These are phyloP conservation scores for Scleroderma bovista DNA, from an alignment of 768 basidiomycete genomes.

Conservation along the genomic window DNA sequence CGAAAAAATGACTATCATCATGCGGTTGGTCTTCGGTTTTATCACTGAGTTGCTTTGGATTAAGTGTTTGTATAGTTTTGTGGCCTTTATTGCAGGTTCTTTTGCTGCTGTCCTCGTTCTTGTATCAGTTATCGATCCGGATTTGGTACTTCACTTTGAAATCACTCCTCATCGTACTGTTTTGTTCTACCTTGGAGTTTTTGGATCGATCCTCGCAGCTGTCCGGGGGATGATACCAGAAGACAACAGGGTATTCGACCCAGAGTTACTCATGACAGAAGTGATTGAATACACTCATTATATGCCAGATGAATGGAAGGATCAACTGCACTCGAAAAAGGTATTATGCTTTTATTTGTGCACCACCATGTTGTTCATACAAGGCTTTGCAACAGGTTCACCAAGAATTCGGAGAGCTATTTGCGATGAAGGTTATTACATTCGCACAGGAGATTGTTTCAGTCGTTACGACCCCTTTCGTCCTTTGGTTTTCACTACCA, in stretches of 20 bases:
- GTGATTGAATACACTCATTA: constrained; percentile 95
- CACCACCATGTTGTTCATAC: constrained; percentile 2
- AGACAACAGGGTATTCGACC: constrained; percentile 89
- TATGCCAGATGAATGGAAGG: constrained; percentile 92
- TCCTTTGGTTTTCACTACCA: constrained; percentile 91
- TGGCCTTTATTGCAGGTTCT: constrained; percentile 93
- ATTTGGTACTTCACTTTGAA: constrained; percentile 90
- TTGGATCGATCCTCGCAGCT: constrained; percentile 82
- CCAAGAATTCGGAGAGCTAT: constrained; percentile 85
- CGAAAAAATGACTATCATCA: constrained; percentile 81
- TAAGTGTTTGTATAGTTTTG: constrained; percentile 53
- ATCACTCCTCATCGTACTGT: constrained; percentile 91
- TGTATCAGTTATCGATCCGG: constrained; percentile 89
- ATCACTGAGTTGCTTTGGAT: neutral
- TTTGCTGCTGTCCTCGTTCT: constrained; percentile 94
- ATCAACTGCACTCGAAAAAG: constrained; percentile 81
- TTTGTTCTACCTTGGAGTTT: constrained; percentile 86
- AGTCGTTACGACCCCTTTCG: constrained; percentile 89
- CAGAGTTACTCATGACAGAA: constrained; percentile 87
- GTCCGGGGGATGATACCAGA: constrained; percentile 95
- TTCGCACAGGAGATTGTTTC: constrained; percentile 88
- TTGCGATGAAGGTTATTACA: constrained; percentile 86
- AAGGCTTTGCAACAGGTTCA: constrained; percentile 56
- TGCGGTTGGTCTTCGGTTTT: constrained; percentile 60
- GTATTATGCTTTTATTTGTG: constrained; percentile 30